Evolutionary conservation across 83 land plant genomes (phyloP).

Genomic region (Isoetes engelmannii): DNA sequence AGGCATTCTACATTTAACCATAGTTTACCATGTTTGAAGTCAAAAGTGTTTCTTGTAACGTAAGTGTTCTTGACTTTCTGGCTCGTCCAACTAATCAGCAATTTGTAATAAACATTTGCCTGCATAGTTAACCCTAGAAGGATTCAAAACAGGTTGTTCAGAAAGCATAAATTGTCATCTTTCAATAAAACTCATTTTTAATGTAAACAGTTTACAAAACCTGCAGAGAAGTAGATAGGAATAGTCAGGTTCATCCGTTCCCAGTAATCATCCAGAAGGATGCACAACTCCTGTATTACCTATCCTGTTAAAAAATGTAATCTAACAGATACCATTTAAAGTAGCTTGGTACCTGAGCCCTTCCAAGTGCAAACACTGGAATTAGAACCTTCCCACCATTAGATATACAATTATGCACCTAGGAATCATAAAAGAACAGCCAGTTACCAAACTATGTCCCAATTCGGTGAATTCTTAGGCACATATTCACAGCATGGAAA

Average conservation of each 20-base stretch:
- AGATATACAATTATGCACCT: constrained; percentile 92
- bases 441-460: too few species aligned
- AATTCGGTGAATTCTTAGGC: too few species aligned
- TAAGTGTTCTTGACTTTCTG: constrained; percentile 83
- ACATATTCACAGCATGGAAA: too few species aligned
- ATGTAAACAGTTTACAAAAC: constrained; percentile 25
- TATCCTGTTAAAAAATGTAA: background rate
- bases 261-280: constrained; percentile 94
- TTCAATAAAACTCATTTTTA: background rate
- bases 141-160: background rate
- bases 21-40: constrained; percentile 86
- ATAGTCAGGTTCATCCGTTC: constrained; percentile 80
- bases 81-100: constrained; percentile 94
- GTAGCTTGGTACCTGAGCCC: constrained; percentile 75
- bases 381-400: constrained; percentile 94
- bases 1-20: background rate
- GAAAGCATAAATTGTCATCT: background rate
- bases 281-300: constrained; percentile 67
- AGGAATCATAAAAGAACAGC: background rate
- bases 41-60: constrained; percentile 69
- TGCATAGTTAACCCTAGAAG: constrained; percentile 86
- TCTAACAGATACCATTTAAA: constrained; percentile 7
- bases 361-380: constrained; percentile 93
- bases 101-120: constrained; percentile 89
- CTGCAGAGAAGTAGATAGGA: constrained; percentile 97